Base-by-base conservation (phyloP, 768 basidiomycete genomes). In the Ramaria sp. region DNA sequence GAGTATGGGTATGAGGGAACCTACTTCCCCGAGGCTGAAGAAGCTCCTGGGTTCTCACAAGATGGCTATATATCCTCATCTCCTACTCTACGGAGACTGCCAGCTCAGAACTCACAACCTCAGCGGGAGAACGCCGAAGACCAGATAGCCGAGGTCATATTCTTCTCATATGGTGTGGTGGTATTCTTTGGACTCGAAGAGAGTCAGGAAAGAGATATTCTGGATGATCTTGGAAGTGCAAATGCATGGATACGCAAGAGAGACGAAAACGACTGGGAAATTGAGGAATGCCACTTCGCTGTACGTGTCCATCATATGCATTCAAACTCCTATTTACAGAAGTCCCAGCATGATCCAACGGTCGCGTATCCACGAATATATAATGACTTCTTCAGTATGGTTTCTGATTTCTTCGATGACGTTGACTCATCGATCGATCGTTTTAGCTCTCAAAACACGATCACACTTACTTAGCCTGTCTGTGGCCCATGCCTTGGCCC, bases 341-440 rank as follows among this genome's bases (percentile, higher is more conserved):
- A 55, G n/a, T 52, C 48, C 57, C 57, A 88, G 88, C 87, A 92
- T 63, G 93, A 97, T 62, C 78, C 85, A 3, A 69, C 81, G 52
- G 90, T 93, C 9, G 75, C 79, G 0, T 91, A 85, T 61, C 94
- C 93, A 15, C 79, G 93, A 44, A 93, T 97, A 59, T 96, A 89
- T 70, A 95, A 97, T 58, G 93, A 95, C 66, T 89, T 94, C 70
- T 95, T 94, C 70, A 93, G 92, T 93, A 63, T 60, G 85, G 74
- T 52, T 30, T 48, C 34, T 38, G 22, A 50, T 34, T 24, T 22
- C 20, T 7, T 48, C 37, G 13, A 34, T 9, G 32, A 13, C 8
- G 8, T 28, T 49, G 22, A 28, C 6, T 58, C 8, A 34, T 28
- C 27, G 5, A 24, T 25, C 10, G 24, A 34, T 22, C 45, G 12